Evolutionary conservation across 1,139 yeast genomes (phyloP).

Genomic region (Ashbya aceris): DNA sequence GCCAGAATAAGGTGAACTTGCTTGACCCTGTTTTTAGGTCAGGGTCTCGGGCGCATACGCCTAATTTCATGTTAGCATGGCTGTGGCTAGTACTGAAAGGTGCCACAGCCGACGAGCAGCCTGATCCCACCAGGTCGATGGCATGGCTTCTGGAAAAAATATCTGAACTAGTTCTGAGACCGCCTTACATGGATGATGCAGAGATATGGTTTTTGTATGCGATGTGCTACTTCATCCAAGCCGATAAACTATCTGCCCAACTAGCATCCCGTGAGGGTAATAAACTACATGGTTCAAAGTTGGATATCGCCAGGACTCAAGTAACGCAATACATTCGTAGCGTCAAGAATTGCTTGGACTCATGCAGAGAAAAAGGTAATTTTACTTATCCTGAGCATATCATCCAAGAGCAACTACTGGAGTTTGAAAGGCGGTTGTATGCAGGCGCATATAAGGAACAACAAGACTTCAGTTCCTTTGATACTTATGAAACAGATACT

Average conservation of each 20-base stretch:
- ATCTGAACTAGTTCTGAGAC: conserved; percentile 22
- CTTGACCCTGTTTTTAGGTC: conserved; percentile 31
- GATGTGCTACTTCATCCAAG: conserved; percentile 22
- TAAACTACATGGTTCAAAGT: conserved; percentile 13
- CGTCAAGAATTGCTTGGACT: conserved; percentile 15
- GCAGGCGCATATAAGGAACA: neutral
- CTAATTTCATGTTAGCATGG: conserved; percentile 30
- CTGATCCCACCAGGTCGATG: conserved; percentile 7
- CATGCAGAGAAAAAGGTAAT: conserved; percentile 14
- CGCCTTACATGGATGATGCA: conserved; percentile 29
- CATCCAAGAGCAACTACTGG: conserved; percentile 17
- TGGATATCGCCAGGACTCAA: conserved; percentile 20
- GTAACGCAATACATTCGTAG: conserved; percentile 19
- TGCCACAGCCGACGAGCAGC: conserved; percentile 8
- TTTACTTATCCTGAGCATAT: conserved; percentile 15
- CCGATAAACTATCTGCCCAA: conserved; percentile 18
- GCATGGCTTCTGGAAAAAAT: conserved; percentile 20
- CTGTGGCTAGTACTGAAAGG: conserved; percentile 29
- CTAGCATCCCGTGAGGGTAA: conserved; percentile 6
- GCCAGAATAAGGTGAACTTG: conserved; percentile 18
- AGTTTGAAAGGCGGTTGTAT: conserved; percentile 17
- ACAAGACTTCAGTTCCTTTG: too few species aligned
- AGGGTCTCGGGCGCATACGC: conserved; percentile 31
- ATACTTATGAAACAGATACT: neutral
- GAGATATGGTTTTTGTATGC: conserved; percentile 27